Conservation (phyloP, 805 yeast species). For the Brettanomyces custersianus region DNA sequence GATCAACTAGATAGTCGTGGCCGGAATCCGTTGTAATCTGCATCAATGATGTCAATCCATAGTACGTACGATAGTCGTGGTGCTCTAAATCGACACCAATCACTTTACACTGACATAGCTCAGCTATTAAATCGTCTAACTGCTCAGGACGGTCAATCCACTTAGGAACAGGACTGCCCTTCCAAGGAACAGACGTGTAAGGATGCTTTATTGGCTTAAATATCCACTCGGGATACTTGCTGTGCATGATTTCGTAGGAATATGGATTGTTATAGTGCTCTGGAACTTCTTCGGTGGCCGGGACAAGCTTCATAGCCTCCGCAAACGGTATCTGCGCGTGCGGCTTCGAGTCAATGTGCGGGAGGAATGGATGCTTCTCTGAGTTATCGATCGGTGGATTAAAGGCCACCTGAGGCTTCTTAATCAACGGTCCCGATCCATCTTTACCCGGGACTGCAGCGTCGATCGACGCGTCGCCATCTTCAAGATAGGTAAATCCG, state of each 20-base stretch:
- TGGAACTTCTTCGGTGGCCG: constrained; percentile 34
- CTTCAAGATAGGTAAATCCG: constrained; percentile 44
- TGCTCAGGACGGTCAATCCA: constrained; percentile 62
- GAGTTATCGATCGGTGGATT: constrained; percentile 49
- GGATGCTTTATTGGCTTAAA: constrained; percentile 35
- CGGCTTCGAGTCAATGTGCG: constrained; percentile 66
- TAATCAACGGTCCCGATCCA: constrained; percentile 10
- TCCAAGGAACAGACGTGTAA: constrained; percentile 51
- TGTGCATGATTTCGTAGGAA: constrained; percentile 57
- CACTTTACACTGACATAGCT: constrained; percentile 42
- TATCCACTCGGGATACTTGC: constrained; percentile 57
- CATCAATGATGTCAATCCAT: constrained; percentile 88
- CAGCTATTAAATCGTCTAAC: constrained; percentile 45
- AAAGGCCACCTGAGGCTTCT: constrained; percentile 67
- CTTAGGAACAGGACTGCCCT: constrained; percentile 31
- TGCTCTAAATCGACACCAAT: constrained; percentile 95
- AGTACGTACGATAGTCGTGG: constrained; percentile 84
- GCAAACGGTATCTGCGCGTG: constrained; percentile 49
- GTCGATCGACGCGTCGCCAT: constrained; percentile 29
- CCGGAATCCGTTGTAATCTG: constrained; percentile 67
- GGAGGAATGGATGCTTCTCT: constrained; percentile 66
- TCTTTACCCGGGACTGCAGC: constrained; percentile 4
- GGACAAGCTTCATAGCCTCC: constrained; percentile 35
- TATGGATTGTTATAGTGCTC: constrained; percentile 77
- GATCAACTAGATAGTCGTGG: constrained; percentile 77